phyloP scores from a whole-genome alignment of 257 asterid species.

The Solanum ahanhuiri region DNA sequence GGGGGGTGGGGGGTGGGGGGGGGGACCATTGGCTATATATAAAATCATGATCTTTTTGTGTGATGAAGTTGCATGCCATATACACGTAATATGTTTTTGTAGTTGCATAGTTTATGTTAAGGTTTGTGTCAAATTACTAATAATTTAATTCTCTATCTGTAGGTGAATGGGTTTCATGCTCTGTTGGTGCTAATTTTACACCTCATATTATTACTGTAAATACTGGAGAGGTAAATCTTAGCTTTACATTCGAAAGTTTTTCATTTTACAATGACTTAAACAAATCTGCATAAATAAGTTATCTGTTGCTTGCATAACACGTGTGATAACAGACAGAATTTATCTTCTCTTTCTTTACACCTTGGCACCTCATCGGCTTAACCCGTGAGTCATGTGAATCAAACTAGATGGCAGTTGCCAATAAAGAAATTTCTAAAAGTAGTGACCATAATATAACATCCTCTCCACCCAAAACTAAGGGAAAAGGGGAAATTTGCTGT shows the following conservation, averaged over 20 bases:
- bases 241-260: neutral
- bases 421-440: neutral
- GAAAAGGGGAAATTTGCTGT: neutral
- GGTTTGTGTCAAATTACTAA: conserved; percentile 4
- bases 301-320: neutral
- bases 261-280: neutral
- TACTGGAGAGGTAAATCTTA: conserved; percentile 69
- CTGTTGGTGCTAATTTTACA: conserved; percentile 75
- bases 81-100: neutral
- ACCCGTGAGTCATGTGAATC: neutral
- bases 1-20: too few relatives aligned
- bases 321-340: neutral
- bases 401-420: neutral
- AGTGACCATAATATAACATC: neutral
- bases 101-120: neutral
- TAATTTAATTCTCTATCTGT: conserved; percentile 7
- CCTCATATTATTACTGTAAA: conserved; percentile 75
- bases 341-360: neutral
- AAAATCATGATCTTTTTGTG: neutral
- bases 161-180: conserved; percentile 83
- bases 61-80: neutral
- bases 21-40: neutral
- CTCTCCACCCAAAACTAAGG: neutral
- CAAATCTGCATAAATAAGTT: neutral
- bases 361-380: neutral